Percentiles rank a stretch among this genome's conserved stretches.
Evolutionary conservation across 768 basidiomycete species (phyloP).

Genomic region (Mycena olivaceomarginata): DNA sequence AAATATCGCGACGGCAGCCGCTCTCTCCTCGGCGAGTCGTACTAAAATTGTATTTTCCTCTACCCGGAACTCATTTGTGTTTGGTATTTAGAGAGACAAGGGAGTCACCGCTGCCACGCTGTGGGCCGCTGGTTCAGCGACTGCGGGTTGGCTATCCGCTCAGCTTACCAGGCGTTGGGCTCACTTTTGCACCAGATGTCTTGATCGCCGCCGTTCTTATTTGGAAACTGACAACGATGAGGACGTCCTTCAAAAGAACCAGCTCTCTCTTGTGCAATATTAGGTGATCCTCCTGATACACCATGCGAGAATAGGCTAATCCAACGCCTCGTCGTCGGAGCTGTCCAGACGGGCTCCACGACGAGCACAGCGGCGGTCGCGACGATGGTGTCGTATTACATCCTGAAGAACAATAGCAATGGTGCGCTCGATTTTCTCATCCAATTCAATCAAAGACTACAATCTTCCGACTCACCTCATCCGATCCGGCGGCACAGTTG

Average conservation of each 20-base stretch:
- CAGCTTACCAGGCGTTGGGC: too few relatives aligned
- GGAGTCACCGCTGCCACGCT: neutral
- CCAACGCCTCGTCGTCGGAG: neutral
- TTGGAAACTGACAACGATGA: constrained; percentile 14
- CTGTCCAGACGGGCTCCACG: too few relatives aligned
- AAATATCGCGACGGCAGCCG: neutral
- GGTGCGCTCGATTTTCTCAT: too few relatives aligned
- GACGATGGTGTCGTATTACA: too few relatives aligned
- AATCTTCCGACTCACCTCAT: too few relatives aligned
- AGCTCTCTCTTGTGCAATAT: neutral
- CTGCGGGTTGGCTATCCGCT: neutral
- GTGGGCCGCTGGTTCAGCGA: neutral
- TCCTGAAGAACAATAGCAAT: too few relatives aligned
- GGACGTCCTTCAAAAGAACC: neutral
- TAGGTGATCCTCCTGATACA: too few relatives aligned
- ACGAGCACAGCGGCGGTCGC: too few relatives aligned
- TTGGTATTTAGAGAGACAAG: neutral
- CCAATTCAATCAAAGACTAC: too few relatives aligned
- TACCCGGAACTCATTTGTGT: neutral
- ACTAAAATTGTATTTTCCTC: too few relatives aligned
- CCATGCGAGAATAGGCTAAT: constrained; percentile 3
- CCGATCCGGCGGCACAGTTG: too few relatives aligned
- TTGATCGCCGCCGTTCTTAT: constrained; percentile 15
- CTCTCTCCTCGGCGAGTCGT: neutral
- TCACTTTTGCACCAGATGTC: neutral